These are phyloP conservation scores for Seiridium cupressi DNA, from an alignment of 2,329 filamentous ascomycete genomes.

Conservation along the genomic window DNA sequence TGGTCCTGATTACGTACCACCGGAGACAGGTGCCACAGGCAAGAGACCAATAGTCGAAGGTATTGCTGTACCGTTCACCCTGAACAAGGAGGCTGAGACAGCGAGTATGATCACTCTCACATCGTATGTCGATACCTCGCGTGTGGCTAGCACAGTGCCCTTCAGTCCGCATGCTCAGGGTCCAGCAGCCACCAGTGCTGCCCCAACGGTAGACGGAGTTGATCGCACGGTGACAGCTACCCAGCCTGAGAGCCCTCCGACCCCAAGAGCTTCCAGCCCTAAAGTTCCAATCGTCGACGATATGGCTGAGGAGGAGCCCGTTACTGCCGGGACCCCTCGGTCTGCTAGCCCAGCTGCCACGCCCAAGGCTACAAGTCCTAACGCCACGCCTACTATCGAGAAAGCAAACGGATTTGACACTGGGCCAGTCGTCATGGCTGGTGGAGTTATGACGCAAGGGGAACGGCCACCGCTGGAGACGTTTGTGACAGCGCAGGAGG, in stretches of 20 bases:
- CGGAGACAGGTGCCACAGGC: constrained; percentile 51
- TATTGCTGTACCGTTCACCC: constrained; percentile 70
- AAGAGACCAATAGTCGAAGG: constrained; percentile 67
- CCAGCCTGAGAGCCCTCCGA: constrained; percentile 10
- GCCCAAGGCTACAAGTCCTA: constrained; percentile 9
- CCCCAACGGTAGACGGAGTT: constrained; percentile 10
- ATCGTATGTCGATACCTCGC: constrained; percentile 35
- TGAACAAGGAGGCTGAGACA: constrained; percentile 62
- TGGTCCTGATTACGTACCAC: constrained; percentile 38
- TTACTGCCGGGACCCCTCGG: constrained; percentile 12
- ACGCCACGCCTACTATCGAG: constrained; percentile 11
- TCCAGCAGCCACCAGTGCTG: constrained; percentile 19
- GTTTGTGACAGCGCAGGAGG: constrained; percentile 53
- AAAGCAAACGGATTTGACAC: constrained; percentile 8
- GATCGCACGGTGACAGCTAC: constrained; percentile 7
- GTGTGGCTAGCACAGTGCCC: constrained; percentile 28
- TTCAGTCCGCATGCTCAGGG: constrained; percentile 11
- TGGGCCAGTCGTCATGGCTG: constrained; percentile 9
- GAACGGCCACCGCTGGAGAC: constrained; percentile 42
- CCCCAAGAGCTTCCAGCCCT: constrained; percentile 1
- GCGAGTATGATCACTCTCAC: constrained; percentile 70
- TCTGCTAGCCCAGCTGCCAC: constrained; percentile 10
- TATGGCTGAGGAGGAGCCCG: constrained; percentile 12
- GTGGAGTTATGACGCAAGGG: constrained; percentile 2
- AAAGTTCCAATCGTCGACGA: constrained; percentile 14